A percentile compares a stretch with the other conserved stretches of the same genome.
Conservation (phyloP, 2,329 filamentous ascomycete species). For the Juglanconis sp. region DNA sequence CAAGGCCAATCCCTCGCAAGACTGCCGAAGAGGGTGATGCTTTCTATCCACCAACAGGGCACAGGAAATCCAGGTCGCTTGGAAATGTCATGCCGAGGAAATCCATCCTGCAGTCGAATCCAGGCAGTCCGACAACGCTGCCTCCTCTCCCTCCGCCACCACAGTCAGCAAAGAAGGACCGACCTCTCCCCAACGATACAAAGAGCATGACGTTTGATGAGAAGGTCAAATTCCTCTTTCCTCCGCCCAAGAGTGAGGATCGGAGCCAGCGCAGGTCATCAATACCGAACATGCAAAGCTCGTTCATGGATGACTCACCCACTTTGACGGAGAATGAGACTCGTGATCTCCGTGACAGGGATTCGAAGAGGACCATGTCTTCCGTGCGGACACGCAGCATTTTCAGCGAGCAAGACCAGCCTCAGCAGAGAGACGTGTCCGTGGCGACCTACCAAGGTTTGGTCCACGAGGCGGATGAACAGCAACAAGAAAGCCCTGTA, state of each 20-base stretch:
- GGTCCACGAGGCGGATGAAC: constrained; percentile 31
- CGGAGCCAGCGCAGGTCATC: constrained; percentile 33
- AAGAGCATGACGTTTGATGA: constrained; percentile 58
- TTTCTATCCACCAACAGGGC: constrained; percentile 40
- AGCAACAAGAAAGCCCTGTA: constrained; percentile 30
- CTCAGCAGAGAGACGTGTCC: constrained; percentile 12
- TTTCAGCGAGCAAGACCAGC: constrained; percentile 25
- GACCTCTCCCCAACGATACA: constrained; percentile 49
- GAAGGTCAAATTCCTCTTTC: constrained; percentile 52
- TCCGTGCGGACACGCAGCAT: constrained; percentile 39
- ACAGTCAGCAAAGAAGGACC: constrained; percentile 33
- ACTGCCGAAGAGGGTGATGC: constrained; percentile 42
- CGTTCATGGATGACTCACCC: constrained; percentile 26
- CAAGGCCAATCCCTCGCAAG: constrained; percentile 53
- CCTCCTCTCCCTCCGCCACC: constrained; percentile 50
- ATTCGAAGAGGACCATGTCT: constrained; percentile 35
- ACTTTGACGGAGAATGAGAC: constrained; percentile 24
- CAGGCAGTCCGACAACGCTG: constrained; percentile 47
- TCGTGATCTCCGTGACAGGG: constrained; percentile 25
- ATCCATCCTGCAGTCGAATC: constrained; percentile 40
- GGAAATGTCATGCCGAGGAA: constrained; percentile 44
- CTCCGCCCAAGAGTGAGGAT: constrained; percentile 29
- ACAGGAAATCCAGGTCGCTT: constrained; percentile 48
- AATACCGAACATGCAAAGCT: constrained; percentile 37
- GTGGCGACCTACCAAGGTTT: constrained; percentile 25